These are phyloP conservation scores for Clarireedia homoeocarpa DNA, from an alignment of 2,329 filamentous ascomycete genomes.

Conservation along the genomic window DNA sequence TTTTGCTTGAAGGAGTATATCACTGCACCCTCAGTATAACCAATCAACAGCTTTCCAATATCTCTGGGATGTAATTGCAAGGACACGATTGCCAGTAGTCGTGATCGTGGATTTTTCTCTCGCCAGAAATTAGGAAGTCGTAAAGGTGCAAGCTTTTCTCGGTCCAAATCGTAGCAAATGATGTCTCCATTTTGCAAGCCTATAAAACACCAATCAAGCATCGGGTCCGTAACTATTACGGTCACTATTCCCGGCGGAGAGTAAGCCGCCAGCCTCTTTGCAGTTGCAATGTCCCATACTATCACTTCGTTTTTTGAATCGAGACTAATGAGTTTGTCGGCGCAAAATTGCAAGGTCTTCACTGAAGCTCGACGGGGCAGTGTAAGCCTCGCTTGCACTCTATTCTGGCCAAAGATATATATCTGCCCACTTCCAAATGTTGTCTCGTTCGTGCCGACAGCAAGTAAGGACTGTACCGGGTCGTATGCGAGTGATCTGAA, in stretches of 20 bases:
- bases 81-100: constrained; percentile 60
- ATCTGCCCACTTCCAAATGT: constrained; percentile 81
- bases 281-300: constrained; percentile 72
- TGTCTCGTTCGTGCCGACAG: constrained; percentile 82
- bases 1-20: constrained; percentile 95
- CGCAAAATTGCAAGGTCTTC: constrained; percentile 73
- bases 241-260: constrained; percentile 71
- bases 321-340: constrained; percentile 75
- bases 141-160: constrained; percentile 68
- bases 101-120: constrained; percentile 59
- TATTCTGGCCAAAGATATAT: constrained; percentile 76
- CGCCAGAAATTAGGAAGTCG: constrained; percentile 83
- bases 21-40: constrained; percentile 81
- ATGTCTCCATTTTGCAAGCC: constrained; percentile 78
- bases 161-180: constrained; percentile 86
- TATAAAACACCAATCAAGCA: constrained; percentile 87
- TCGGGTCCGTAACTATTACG: constrained; percentile 72
- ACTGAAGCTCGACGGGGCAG: constrained; percentile 68
- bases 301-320: constrained; percentile 80
- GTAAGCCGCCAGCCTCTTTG: constrained; percentile 58
- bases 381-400: constrained; percentile 68
- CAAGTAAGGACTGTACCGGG: constrained; percentile 85
- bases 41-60: constrained; percentile 83
- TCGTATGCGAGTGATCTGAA: constrained; percentile 78
- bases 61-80: constrained; percentile 85